Conservation (phyloP, 768 basidiomycete genomes). For the Russula sp. region DNA sequence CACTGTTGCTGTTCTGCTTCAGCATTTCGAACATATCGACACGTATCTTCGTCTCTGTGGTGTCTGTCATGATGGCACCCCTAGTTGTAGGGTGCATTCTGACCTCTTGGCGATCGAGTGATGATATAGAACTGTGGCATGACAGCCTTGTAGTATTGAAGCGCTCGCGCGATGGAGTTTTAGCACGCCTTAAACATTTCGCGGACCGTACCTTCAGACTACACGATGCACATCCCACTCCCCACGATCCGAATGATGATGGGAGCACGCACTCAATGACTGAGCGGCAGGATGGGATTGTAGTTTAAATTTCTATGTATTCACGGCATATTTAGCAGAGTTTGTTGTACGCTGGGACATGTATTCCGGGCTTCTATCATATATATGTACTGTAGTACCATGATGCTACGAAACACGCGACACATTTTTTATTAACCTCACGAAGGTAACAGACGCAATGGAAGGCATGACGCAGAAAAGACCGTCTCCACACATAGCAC, state of each 20-base stretch:
- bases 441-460: no score
- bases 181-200: background rate
- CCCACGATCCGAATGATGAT: background rate
- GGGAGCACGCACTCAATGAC: background rate
- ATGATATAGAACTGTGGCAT: background rate
- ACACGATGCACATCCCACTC: background rate
- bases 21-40: constrained; percentile 3
- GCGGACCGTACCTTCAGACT: background rate
- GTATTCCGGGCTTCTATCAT: background rate
- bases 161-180: background rate
- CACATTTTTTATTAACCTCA: no score
- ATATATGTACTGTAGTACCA: no score
- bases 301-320: background rate
- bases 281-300: background rate
- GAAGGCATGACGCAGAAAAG: no score
- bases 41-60: constrained; percentile 1
- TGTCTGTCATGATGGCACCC: background rate
- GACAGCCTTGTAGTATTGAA: background rate
- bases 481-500: no score
- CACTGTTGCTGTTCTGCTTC: constrained; percentile 16
- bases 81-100: constrained; percentile 8
- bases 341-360: background rate
- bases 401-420: no score
- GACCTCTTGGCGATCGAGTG: background rate
- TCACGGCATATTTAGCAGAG: background rate